phyloP scores from a whole-genome alignment of 148 eudicot genomes.

The Rhododendron ferrugineum region DNA sequence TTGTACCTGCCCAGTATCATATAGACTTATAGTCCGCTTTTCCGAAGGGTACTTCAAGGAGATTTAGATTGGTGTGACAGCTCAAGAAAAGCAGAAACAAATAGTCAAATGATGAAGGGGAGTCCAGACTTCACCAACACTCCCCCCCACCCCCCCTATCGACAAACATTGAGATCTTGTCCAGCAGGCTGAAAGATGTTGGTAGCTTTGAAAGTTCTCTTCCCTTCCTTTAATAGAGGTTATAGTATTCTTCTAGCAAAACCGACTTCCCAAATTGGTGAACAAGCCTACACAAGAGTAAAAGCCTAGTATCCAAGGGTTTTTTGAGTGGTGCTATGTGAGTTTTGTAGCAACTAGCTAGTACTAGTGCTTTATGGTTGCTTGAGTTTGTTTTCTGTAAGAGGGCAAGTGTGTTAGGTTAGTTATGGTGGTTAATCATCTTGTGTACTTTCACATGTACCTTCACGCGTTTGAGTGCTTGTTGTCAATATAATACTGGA shows the following conservation, averaged over 20 bases:
- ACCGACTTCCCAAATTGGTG: neutral
- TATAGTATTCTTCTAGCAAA: neutral
- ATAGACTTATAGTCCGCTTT: too few relatives aligned
- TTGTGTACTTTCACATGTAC: neutral
- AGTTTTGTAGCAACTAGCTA: neutral
- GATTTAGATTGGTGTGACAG: neutral
- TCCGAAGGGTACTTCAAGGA: neutral
- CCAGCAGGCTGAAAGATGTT: neutral
- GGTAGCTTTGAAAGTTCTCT: neutral
- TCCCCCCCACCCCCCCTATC: neutral
- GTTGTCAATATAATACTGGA: neutral
- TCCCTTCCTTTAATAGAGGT: neutral
- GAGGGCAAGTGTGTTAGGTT: neutral
- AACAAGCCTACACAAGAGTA: neutral
- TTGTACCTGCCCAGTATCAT: neutral
- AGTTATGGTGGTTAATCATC: neutral
- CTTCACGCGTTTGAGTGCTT: neutral
- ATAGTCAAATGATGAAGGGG: neutral
- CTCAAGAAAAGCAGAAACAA: neutral
- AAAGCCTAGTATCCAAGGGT: neutral
- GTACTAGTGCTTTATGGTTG: neutral
- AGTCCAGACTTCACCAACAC: too few relatives aligned
- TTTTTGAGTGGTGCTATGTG: neutral
- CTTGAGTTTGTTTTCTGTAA: neutral
- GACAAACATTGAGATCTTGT: neutral